Evolutionary conservation across 768 basidiomycete species (phyloP).

Genomic region (Hydnomerulius pinastri): DNA sequence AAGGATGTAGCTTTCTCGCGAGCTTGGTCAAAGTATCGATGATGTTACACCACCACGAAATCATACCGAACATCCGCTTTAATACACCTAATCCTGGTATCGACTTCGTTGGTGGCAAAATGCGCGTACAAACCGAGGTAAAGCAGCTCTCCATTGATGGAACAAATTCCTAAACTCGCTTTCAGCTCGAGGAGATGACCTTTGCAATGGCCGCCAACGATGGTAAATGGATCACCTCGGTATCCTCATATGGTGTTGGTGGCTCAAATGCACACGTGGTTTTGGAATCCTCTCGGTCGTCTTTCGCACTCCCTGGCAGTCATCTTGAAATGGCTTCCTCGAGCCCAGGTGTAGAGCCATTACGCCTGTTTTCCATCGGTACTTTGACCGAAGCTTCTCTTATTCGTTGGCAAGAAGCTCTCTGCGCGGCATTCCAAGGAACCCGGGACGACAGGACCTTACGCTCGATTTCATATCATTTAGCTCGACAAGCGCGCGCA

Average conservation of each 20-base stretch:
- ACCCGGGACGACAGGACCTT: conserved; percentile 4
- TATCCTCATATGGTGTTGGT: conserved; percentile 24
- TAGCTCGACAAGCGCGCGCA: conserved; percentile 13
- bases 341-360: not conserved
- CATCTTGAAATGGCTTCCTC: not conserved
- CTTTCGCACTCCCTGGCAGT: not conserved
- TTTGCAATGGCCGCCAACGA: conserved; percentile 15
- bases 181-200: conserved; percentile 11
- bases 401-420: conserved; percentile 10
- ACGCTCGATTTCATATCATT: conserved; percentile 11
- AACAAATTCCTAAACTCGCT: not conserved
- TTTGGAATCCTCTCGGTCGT: conserved; percentile 13
- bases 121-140: conserved; percentile 5
- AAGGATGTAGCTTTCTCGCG: conserved; percentile 22
- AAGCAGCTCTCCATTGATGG: not conserved
- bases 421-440: not conserved
- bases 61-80: conserved; percentile 6
- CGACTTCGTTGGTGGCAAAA: conserved; percentile 5
- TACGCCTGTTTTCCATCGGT: conserved; percentile 10
- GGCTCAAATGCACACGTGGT: conserved; percentile 25
- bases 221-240: conserved; percentile 17
- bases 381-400: conserved; percentile 11
- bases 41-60: conserved; percentile 10
- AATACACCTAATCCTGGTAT: conserved; percentile 2
- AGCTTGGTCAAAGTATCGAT: conserved; percentile 22